Conservation (phyloP, 2,329 filamentous ascomycete genomes). For the Aureobasidium mangrovei region DNA sequence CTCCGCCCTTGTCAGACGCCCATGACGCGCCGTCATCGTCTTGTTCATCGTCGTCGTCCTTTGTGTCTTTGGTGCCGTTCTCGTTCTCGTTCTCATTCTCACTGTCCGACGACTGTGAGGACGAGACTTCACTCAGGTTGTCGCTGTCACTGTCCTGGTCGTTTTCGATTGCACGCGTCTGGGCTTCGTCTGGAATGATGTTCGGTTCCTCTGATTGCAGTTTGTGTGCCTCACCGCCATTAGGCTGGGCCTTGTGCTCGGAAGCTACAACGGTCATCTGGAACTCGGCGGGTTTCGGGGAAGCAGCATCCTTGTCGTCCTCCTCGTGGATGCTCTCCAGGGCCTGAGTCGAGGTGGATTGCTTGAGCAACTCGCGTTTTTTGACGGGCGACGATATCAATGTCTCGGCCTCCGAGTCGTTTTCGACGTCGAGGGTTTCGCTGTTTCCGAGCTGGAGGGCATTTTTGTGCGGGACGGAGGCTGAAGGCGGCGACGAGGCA, state of each 20-base stretch:
- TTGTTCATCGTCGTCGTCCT: slow-evolving; percentile 9
- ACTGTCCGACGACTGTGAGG: slow-evolving; percentile 20
- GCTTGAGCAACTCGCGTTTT: slow-evolving; percentile 29
- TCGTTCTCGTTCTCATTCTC: background rate
- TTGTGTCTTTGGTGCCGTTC: background rate
- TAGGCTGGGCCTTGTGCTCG: slow-evolving; percentile 23
- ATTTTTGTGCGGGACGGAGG: background rate
- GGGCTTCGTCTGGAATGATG: background rate
- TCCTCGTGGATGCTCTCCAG: slow-evolving; percentile 5
- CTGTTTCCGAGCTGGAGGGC: background rate
- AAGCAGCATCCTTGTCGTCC: background rate
- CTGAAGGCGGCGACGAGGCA: background rate
- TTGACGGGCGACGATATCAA: slow-evolving; percentile 38
- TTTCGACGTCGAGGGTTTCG: slow-evolving; percentile 24
- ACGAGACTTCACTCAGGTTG: slow-evolving; percentile 23
- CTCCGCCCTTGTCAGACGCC: slow-evolving; percentile 15
- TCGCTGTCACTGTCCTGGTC: slow-evolving; percentile 24
- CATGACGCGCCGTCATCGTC: slow-evolving; percentile 14
- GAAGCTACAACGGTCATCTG: background rate
- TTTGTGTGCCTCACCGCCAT: slow-evolving; percentile 26
- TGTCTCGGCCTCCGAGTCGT: slow-evolving; percentile 43
- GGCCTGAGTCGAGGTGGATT: slow-evolving; percentile 17
- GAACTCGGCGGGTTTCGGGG: background rate
- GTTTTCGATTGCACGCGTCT: background rate
- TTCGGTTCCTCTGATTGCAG: background rate